Evolutionary conservation across 306 rosid species (phyloP).

Genomic region (Carpinus viminea): DNA sequence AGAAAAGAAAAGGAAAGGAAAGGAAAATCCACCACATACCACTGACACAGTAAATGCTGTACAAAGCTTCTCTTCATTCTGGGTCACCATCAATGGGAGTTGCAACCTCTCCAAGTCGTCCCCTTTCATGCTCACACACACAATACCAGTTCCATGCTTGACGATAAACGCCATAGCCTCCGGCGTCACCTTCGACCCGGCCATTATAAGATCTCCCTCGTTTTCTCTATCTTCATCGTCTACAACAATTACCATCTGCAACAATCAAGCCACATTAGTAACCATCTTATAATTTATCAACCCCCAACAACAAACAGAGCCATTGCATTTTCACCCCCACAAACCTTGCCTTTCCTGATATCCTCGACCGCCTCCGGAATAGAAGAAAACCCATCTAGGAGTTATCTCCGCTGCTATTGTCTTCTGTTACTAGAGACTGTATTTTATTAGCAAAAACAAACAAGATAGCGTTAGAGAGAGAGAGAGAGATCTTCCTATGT

Average conservation of each 20-base stretch:
- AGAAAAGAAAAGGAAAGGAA: not conserved
- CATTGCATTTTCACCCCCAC: not conserved
- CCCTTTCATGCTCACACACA: slow-evolving; percentile 47
- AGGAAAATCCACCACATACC: slow-evolving; percentile 11
- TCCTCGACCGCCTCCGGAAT: slow-evolving; percentile 41
- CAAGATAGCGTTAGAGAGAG: too few species aligned
- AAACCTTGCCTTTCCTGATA: slow-evolving; percentile 41
- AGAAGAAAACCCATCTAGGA: slow-evolving; percentile 32
- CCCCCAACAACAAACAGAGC: not conserved
- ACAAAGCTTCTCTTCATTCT: slow-evolving; percentile 39
- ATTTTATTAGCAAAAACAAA: not conserved
- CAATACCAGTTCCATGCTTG: slow-evolving; percentile 42
- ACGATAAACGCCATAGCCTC: slow-evolving; percentile 41
- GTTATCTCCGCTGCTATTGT: slow-evolving; percentile 33
- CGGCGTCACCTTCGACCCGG: slow-evolving; percentile 37
- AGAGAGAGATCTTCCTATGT: not conserved
- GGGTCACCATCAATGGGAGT: slow-evolving; percentile 40
- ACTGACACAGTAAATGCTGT: slow-evolving; percentile 42
- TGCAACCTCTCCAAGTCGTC: slow-evolving; percentile 37
- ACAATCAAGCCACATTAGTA: slow-evolving; percentile 14
- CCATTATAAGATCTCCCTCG: slow-evolving; percentile 45
- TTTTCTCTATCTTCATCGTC: slow-evolving; percentile 48
- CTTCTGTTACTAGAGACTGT: not conserved
- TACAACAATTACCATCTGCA: slow-evolving; percentile 42
- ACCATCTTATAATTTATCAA: slow-evolving; percentile 1